These are phyloP conservation scores for Onygena corvina DNA, from an alignment of 2,329 filamentous ascomycete species.

Conservation along the genomic window DNA sequence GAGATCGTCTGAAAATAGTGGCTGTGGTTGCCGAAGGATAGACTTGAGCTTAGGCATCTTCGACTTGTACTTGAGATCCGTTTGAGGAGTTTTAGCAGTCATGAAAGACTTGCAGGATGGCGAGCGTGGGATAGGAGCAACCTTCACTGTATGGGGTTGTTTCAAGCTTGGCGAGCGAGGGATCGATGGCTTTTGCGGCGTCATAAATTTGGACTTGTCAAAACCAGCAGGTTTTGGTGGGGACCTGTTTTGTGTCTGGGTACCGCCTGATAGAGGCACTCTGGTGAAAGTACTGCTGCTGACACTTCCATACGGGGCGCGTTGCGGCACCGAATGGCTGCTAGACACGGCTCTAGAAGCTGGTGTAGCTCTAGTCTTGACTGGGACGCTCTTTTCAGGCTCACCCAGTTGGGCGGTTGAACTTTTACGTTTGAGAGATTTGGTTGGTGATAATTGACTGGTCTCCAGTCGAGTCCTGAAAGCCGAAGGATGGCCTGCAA, in stretches of 20 bases:
- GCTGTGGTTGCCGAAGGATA: constrained; percentile 49
- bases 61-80: constrained; percentile 37
- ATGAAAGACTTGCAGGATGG: constrained; percentile 41
- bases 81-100: constrained; percentile 34
- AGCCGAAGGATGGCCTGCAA: constrained; percentile 70
- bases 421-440: constrained; percentile 40
- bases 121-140: constrained; percentile 42
- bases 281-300: constrained; percentile 58
- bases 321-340: not conserved
- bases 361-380: constrained; percentile 18
- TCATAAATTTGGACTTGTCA: constrained; percentile 49
- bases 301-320: constrained; percentile 46
- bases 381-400: constrained; percentile 36
- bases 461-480: constrained; percentile 43
- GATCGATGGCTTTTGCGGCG: constrained; percentile 65
- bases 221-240: constrained; percentile 33
- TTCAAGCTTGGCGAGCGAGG: constrained; percentile 44
- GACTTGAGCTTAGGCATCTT: constrained; percentile 44
- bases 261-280: constrained; percentile 29
- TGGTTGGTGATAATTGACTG: constrained; percentile 28
- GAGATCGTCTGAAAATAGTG: constrained; percentile 49
- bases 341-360: not conserved
- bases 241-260: constrained; percentile 18
- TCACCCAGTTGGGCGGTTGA: constrained; percentile 57
- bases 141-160: constrained; percentile 42